A percentile compares a stretch with the other conserved stretches of the same genome.
phyloP scores from a whole-genome alignment of 139 green algal species.

The Trebouxia sp. region DNA sequence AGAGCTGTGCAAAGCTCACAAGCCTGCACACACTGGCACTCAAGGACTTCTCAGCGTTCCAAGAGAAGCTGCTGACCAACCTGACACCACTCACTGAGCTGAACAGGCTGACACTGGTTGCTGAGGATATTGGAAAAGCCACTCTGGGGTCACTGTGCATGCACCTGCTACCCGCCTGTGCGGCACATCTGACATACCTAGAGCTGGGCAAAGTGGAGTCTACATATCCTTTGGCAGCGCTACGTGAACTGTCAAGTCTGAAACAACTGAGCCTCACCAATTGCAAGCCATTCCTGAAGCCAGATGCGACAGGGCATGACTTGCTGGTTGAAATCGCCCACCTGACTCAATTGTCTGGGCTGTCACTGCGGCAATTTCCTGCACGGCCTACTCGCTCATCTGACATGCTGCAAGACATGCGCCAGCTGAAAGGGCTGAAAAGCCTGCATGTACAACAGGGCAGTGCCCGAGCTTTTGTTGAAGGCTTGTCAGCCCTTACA shows the following conservation, averaged over 20 bases:
- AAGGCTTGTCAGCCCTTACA: not conserved
- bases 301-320: not conserved
- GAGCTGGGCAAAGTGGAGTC: constrained; percentile 4
- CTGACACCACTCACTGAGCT: not conserved
- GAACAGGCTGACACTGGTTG: not conserved
- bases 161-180: constrained; percentile 4
- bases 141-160: not conserved
- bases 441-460: constrained; percentile 6
- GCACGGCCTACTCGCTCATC: not conserved
- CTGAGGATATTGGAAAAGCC: not conserved
- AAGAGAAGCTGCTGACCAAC: not conserved
- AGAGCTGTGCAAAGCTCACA: not conserved
- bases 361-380: not conserved
- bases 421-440: not conserved
- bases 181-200: not conserved
- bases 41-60: not conserved
- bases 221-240: constrained; percentile 9
- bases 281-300: constrained; percentile 14
- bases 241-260: not conserved
- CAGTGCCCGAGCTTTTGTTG: not conserved
- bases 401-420: not conserved
- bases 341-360: not conserved
- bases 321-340: not conserved
- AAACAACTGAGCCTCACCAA: not conserved
- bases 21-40: not conserved